These are phyloP conservation scores for Teunomyces lycoperdinae DNA, from an alignment of 805 yeast genomes.

Conservation along the genomic window DNA sequence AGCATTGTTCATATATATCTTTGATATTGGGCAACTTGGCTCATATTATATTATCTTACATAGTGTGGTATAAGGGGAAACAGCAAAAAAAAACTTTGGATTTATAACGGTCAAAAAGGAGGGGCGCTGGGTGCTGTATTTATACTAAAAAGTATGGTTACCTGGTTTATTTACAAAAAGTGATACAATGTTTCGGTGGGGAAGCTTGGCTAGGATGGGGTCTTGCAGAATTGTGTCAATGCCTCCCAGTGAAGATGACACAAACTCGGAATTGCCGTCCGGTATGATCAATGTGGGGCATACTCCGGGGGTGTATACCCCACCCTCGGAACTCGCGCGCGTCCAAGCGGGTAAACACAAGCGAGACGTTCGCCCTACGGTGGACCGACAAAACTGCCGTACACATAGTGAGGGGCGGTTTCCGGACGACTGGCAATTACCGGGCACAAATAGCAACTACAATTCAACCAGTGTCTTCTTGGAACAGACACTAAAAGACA, in stretches of 20 bases:
- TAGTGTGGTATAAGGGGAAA: neutral
- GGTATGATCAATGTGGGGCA: neutral
- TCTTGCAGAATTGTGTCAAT: conserved; percentile 1
- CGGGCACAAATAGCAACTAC: neutral
- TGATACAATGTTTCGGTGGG: neutral
- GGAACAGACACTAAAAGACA: no score
- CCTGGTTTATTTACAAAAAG: neutral
- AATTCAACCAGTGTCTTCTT: no score
- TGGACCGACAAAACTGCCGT: neutral
- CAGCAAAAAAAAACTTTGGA: neutral
- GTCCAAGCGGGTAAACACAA: neutral
- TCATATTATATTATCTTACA: no score
- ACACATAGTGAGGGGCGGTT: neutral
- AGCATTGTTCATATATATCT: no score
- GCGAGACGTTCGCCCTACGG: conserved; percentile 5
- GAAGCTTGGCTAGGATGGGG: neutral
- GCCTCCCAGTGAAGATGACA: neutral
- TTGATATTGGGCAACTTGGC: no score
- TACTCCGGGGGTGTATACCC: neutral
- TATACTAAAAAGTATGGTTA: conserved; percentile 1
- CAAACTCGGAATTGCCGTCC: conserved; percentile 3
- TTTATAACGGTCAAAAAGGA: no score
- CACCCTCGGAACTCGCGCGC: neutral
- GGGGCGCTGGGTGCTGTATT: neutral
- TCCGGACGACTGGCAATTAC: neutral